Base-by-base conservation (phyloP, 1,284 basidiomycete species). In the Tremellales sp. region DNA sequence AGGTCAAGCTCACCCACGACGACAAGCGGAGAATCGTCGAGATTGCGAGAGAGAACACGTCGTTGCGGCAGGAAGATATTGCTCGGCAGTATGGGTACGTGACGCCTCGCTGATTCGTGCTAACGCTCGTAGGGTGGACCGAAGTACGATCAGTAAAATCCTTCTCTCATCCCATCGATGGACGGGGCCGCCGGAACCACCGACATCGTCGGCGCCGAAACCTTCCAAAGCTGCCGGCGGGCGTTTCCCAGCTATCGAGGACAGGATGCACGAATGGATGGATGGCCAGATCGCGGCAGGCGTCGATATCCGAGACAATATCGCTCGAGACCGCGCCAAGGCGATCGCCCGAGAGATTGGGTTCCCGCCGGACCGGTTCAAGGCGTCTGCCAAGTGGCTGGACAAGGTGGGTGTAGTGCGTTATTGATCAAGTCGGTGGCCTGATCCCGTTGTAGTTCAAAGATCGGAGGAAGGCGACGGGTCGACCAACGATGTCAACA, bases 71-170 rank as follows among this genome's bases (percentile, higher is more conserved):
- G 49, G 73, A 75, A 45, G 70, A 72, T 51, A 73, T 76, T 35
- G 75, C 72, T 7, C 59, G 58, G 27, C 59, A 69, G 45, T 78
- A 76, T 40, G 61, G 58, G 61, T 64, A 31, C 50, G 61, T 60
- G 12, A 14, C 19, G 39, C 29, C 10, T 39, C 10, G 22, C 18
- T 26, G 18, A 8, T 45, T 14, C 10, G 3, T 24, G 36, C 28
- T 45, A 24, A 33, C 41, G 3, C 32, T 18, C 24, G 28, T 50
- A 72, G 73, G 24, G 74, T 77, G 42, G 77, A 78, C 51, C 66
- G 77, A 42, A 76, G 73, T 50, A 77, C 77, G 7, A 76, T 78
- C 48, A 74, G 71, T 47, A 77, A 77, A 54, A 77, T 76, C 45
- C 66, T 77, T 45, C 72, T 61, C 40, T 53, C 56, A 31, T 53